Evolutionary conservation across 495 filamentous ascomycete species (phyloP).

Genomic region (Podospora pseudocomata): DNA sequence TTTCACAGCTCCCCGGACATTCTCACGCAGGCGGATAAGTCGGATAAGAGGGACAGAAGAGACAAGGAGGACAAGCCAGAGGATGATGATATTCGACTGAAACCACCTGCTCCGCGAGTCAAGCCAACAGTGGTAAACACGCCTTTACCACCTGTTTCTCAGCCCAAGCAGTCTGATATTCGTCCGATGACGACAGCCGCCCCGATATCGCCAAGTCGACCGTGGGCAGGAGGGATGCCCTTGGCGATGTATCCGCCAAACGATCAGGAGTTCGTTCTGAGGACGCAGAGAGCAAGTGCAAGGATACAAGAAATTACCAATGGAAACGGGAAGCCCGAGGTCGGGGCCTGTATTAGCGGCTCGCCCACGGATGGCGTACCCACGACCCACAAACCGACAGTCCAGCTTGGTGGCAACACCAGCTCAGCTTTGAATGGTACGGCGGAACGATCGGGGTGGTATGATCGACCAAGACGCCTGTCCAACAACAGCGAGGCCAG

Average conservation of each 20-base stretch:
- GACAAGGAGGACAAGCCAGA: not conserved
- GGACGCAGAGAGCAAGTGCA: constrained; percentile 26
- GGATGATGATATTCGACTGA: constrained; percentile 18
- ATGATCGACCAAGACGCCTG: constrained; percentile 21
- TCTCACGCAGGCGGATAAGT: not conserved
- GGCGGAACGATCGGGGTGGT: constrained; percentile 11
- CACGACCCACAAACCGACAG: constrained; percentile 19
- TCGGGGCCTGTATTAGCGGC: constrained; percentile 1
- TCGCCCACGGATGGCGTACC: constrained; percentile 8
- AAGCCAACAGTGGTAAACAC: constrained; percentile 9
- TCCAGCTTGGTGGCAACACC: constrained; percentile 10
- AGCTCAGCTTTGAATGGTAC: constrained; percentile 10
- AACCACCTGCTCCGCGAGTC: constrained; percentile 13
- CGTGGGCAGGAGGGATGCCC: constrained; percentile 16
- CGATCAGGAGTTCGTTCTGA: constrained; percentile 27
- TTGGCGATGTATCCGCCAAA: constrained; percentile 26
- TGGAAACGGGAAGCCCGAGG: not conserved
- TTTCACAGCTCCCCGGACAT: constrained; percentile 1
- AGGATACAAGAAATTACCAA: constrained; percentile 20
- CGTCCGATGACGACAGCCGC: constrained; percentile 14
- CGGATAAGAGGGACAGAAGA: not conserved
- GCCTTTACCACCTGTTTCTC: not conserved
- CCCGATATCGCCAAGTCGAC: constrained; percentile 10
- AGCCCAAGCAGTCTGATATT: not conserved
- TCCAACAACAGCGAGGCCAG: constrained; percentile 26